Conservation (phyloP, 306 rosid species). For the Ceratonia siliqua region DNA sequence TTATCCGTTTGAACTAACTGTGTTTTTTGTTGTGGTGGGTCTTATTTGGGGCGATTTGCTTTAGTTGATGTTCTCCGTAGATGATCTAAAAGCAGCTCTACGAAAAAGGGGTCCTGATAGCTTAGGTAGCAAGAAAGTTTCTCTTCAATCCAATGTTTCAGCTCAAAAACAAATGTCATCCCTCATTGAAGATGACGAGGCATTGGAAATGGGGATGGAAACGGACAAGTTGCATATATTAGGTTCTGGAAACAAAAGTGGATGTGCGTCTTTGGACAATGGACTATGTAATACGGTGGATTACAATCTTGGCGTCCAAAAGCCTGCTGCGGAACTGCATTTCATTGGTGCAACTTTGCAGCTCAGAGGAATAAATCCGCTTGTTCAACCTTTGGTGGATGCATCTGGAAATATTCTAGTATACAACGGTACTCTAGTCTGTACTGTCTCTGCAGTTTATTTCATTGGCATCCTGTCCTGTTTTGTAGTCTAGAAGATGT, state of each 20-base stretch:
- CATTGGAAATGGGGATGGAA: neutral
- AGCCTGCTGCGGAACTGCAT: conserved; percentile 45
- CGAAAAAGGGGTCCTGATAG: conserved; percentile 90
- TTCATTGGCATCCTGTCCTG: neutral
- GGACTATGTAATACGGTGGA: conserved; percentile 6
- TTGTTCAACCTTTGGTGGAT: conserved; percentile 80
- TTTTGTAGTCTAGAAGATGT: neutral
- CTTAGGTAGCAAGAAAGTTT: conserved; percentile 57
- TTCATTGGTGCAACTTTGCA: conserved; percentile 84
- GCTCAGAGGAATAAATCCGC: conserved; percentile 66
- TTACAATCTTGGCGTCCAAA: neutral
- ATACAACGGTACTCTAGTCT: conserved; percentile 64
- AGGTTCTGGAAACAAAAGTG: conserved; percentile 2
- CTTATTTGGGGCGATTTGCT: neutral
- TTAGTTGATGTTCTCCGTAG: conserved; percentile 52
- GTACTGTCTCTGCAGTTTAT: neutral
- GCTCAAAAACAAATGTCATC: conserved; percentile 41
- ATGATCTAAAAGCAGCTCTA: conserved; percentile 63
- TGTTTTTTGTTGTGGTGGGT: neutral
- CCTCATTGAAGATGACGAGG: conserved; percentile 39
- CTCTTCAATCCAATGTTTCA: conserved; percentile 36
- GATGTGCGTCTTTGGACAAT: conserved; percentile 9
- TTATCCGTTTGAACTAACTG: neutral
- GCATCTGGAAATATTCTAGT: conserved; percentile 61
- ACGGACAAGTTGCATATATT: neutral